Conservation (phyloP, 2,329 filamentous ascomycete species). For the Trichoderma guizhouense region DNA sequence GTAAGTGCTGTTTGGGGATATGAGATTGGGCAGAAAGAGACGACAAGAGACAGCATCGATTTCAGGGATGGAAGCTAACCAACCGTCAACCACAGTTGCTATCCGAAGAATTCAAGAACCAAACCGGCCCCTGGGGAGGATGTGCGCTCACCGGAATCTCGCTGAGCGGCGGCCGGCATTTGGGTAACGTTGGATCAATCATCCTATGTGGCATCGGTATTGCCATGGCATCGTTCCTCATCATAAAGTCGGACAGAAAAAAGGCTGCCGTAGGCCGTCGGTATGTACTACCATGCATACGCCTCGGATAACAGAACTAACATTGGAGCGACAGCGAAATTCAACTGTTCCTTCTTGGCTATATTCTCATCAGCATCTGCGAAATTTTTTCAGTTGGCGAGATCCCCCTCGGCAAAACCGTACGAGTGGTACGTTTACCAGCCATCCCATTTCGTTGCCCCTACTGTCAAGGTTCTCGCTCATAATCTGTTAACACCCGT, state of each 20-base stretch:
- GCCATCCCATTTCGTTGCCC: not conserved
- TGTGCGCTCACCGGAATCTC: constrained; percentile 75
- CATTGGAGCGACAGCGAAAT: constrained; percentile 68
- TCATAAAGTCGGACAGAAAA: constrained; percentile 83
- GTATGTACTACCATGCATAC: constrained; percentile 44
- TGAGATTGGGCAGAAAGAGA: not conserved
- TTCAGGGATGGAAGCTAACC: not conserved
- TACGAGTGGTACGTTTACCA: constrained; percentile 62
- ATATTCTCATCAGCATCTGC: constrained; percentile 84
- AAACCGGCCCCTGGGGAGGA: constrained; percentile 59
- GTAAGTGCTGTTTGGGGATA: constrained; percentile 48
- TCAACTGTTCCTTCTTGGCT: constrained; percentile 86
- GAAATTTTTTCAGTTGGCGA: constrained; percentile 95
- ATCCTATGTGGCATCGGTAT: constrained; percentile 78
- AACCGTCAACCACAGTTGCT: constrained; percentile 27
- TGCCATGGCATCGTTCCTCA: constrained; percentile 58
- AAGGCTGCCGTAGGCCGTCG: constrained; percentile 89
- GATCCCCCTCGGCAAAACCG: constrained; percentile 69
- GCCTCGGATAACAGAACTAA: constrained; percentile 11
- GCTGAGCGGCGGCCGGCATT: constrained; percentile 59
- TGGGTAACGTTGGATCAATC: constrained; percentile 93
- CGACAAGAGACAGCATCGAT: not conserved
- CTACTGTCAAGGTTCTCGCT: not conserved
- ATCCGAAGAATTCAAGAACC: constrained; percentile 55
- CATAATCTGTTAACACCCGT: constrained; percentile 22